Evolutionary conservation across 805 yeast species (phyloP).

Genomic region (Millerozyma miso): DNA sequence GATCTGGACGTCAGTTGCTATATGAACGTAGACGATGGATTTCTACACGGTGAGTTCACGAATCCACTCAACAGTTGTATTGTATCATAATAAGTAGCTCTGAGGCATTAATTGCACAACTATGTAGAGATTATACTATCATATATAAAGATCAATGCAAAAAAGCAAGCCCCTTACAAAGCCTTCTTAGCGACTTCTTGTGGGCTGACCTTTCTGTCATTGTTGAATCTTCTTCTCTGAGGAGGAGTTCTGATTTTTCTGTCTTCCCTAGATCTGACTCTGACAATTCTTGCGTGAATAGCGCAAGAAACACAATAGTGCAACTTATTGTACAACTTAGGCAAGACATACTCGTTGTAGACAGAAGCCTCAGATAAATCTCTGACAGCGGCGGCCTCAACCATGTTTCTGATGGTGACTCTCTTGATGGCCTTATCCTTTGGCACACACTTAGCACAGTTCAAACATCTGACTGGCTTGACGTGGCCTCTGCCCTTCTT

Average conservation of each 20-base stretch:
- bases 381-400: slow-evolving; percentile 99
- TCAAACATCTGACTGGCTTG: slow-evolving; percentile 98
- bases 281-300: slow-evolving; percentile 99
- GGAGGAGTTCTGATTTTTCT: slow-evolving; percentile 99
- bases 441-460: slow-evolving; percentile 99
- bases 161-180: slow-evolving; percentile 12
- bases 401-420: slow-evolving; percentile 99
- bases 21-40: too few relatives aligned
- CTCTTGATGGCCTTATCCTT: slow-evolving; percentile 99
- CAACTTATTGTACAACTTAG: slow-evolving; percentile 99
- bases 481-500: slow-evolving; percentile 99
- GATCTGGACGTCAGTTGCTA: too few relatives aligned
- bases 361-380: slow-evolving; percentile 99
- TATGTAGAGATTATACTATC: slow-evolving; percentile 1
- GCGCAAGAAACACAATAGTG: slow-evolving; percentile 99
- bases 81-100: not conserved
- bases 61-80: not conserved
- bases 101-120: slow-evolving; percentile 1
- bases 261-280: slow-evolving; percentile 99
- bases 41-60: too few relatives aligned
- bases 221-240: slow-evolving; percentile 96
- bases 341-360: slow-evolving; percentile 98
- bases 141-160: slow-evolving; percentile 1
- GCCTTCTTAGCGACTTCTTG: slow-evolving; percentile 97
- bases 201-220: slow-evolving; percentile 94